Evolutionary conservation across 306 rosid species (phyloP).

Genomic region (Prunus mira): DNA sequence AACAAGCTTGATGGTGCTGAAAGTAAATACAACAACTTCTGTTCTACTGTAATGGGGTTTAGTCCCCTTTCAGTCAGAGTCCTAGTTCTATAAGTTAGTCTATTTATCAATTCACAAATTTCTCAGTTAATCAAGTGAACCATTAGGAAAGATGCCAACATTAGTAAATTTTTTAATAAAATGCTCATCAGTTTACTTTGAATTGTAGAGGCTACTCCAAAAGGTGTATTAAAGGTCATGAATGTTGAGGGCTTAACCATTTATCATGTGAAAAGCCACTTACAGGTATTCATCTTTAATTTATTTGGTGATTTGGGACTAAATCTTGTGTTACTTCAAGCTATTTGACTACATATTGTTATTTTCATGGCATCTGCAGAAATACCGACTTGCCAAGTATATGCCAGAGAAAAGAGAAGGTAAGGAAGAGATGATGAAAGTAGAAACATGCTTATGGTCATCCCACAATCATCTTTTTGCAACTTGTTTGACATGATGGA

Average conservation of each 20-base stretch:
- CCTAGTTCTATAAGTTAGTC: background rate
- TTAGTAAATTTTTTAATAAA: background rate
- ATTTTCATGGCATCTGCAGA: constrained; percentile 32
- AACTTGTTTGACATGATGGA: background rate
- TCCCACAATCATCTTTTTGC: background rate
- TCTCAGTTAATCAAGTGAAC: background rate
- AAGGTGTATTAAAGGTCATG: constrained; percentile 39
- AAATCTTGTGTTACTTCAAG: background rate
- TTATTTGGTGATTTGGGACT: background rate
- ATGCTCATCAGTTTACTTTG: constrained; percentile 4
- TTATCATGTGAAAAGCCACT: constrained; percentile 49
- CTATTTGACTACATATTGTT: background rate
- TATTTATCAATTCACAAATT: background rate
- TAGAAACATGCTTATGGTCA: background rate
- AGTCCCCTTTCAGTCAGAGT: background rate
- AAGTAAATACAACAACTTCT: constrained; percentile 22
- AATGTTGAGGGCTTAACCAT: constrained; percentile 38
- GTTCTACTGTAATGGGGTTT: background rate
- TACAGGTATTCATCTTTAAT: constrained; percentile 30
- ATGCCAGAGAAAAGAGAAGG: constrained; percentile 46
- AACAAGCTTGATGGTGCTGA: constrained; percentile 42
- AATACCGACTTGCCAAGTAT: constrained; percentile 45
- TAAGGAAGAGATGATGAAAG: constrained; percentile 9
- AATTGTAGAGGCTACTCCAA: constrained; percentile 49
- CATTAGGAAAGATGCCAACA: background rate